Evolutionary conservation across 495 filamentous ascomycete species (phyloP).

Genomic region (Penicillium silybi): DNA sequence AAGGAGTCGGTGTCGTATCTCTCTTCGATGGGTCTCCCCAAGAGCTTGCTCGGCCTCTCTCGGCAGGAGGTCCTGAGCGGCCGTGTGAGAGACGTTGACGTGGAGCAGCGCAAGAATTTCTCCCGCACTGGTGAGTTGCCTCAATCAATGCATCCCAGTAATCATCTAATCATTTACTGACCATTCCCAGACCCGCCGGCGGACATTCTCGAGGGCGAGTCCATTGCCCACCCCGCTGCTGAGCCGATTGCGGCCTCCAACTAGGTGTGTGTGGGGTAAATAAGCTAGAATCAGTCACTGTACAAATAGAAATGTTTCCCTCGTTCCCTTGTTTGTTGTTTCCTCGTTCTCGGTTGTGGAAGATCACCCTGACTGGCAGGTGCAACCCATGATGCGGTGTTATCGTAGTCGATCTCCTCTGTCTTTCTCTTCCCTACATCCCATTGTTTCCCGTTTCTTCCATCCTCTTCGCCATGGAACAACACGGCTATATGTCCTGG

Average conservation of each 20-base stretch:
- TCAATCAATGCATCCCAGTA: not conserved
- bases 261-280: constrained; percentile 26
- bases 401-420: too few relatives aligned
- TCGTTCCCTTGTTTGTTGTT: too few relatives aligned
- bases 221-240: constrained; percentile 11
- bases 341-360: too few relatives aligned
- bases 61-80: constrained; percentile 77
- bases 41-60: constrained; percentile 65
- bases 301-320: constrained; percentile 35
- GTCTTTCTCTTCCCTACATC: too few relatives aligned
- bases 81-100: constrained; percentile 64
- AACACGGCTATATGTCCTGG: too few relatives aligned
- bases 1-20: constrained; percentile 73
- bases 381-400: too few relatives aligned
- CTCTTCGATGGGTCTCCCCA: constrained; percentile 81
- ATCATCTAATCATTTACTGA: not conserved
- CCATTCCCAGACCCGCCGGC: constrained; percentile 49
- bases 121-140: constrained; percentile 62
- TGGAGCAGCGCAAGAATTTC: constrained; percentile 67
- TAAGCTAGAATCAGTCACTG: constrained; percentile 26
- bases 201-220: constrained; percentile 51
- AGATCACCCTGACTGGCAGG: too few relatives aligned
- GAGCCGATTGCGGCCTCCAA: constrained; percentile 41
- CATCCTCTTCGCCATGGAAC: too few relatives aligned
- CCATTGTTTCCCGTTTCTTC: too few relatives aligned